These are phyloP conservation scores for Penstemon davidsonii DNA, from an alignment of 257 asterid species.

Conservation along the genomic window DNA sequence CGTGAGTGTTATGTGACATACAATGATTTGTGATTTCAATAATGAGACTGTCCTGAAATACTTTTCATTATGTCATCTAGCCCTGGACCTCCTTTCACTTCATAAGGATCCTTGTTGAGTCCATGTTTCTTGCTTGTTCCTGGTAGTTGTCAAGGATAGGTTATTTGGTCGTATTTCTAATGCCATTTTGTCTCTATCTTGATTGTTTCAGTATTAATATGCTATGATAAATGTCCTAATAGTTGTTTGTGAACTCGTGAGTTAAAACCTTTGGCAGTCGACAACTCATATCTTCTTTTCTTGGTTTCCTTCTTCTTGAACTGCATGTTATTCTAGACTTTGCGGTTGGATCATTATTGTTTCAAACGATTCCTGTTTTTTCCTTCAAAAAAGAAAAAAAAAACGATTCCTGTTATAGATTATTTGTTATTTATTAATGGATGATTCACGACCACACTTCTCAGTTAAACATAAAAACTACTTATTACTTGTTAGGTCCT, in stretches of 20 bases:
- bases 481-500: constrained; percentile 15
- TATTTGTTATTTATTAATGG: constrained; percentile 24
- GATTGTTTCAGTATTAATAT: background rate
- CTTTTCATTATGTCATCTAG: background rate
- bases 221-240: background rate
- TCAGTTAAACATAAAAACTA: background rate
- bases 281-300: constrained; percentile 18
- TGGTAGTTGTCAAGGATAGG: constrained; percentile 6
- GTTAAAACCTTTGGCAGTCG: constrained; percentile 5
- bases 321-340: constrained; percentile 15
- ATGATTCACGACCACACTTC: constrained; percentile 23
- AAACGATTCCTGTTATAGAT: constrained; percentile 18
- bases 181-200: constrained; percentile 21
- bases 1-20: constrained; percentile 13
- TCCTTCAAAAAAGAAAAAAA: too few species aligned
- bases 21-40: constrained; percentile 16
- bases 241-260: constrained; percentile 17
- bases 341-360: constrained; percentile 16
- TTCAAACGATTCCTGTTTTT: constrained; percentile 7
- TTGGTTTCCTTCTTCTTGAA: constrained; percentile 19
- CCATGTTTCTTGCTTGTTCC: constrained; percentile 11
- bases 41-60: constrained; percentile 9
- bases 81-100: constrained; percentile 11
- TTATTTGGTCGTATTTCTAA: constrained; percentile 15
- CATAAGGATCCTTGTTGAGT: constrained; percentile 16